Percentiles rank a stretch among this genome's conserved stretches.
phyloP scores from a whole-genome alignment of 352 stramenopile species.

The Pythium aquatile region DNA sequence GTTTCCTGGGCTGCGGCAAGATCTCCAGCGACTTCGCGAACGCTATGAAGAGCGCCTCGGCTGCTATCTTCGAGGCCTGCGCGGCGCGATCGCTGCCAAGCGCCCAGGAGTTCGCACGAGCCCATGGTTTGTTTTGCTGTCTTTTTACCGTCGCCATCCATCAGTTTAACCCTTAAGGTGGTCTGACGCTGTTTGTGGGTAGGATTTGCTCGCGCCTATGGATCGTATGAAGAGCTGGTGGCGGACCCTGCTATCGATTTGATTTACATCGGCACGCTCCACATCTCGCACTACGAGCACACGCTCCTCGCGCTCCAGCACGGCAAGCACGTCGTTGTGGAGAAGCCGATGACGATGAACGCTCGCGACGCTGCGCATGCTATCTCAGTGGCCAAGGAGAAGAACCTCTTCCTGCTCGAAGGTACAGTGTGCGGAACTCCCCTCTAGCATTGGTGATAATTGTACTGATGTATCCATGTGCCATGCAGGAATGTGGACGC shows the following conservation, averaged over 20 bases:
- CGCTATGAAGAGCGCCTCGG: slow-evolving; percentile 35
- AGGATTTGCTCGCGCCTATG: slow-evolving; percentile 66
- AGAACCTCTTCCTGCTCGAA: slow-evolving; percentile 82
- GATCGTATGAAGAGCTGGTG: slow-evolving; percentile 84
- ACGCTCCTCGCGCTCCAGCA: slow-evolving; percentile 70
- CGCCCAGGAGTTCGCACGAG: slow-evolving; percentile 44
- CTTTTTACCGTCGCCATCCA: background rate
- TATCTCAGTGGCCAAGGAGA: slow-evolving; percentile 54
- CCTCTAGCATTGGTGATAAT: background rate
- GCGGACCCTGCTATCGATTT: slow-evolving; percentile 82
- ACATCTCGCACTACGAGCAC: slow-evolving; percentile 82
- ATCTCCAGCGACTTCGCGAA: slow-evolving; percentile 64
- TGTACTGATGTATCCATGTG: background rate
- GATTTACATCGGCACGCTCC: slow-evolving; percentile 92
- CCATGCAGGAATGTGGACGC: slow-evolving; percentile 66
- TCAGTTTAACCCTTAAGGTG: background rate
- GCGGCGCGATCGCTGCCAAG: slow-evolving; percentile 46
- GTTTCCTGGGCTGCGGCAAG: slow-evolving; percentile 65
- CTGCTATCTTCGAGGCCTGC: slow-evolving; percentile 41
- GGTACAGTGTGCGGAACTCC: slow-evolving; percentile 16
- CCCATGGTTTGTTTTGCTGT: slow-evolving; percentile 27
- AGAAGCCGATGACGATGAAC: slow-evolving; percentile 93
- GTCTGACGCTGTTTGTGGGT: background rate
- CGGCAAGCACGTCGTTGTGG: slow-evolving; percentile 91
- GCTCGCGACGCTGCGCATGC: slow-evolving; percentile 66